Evolutionary conservation across 306 rosid genomes (phyloP).

Genomic region (Prinsepia uniflora): DNA sequence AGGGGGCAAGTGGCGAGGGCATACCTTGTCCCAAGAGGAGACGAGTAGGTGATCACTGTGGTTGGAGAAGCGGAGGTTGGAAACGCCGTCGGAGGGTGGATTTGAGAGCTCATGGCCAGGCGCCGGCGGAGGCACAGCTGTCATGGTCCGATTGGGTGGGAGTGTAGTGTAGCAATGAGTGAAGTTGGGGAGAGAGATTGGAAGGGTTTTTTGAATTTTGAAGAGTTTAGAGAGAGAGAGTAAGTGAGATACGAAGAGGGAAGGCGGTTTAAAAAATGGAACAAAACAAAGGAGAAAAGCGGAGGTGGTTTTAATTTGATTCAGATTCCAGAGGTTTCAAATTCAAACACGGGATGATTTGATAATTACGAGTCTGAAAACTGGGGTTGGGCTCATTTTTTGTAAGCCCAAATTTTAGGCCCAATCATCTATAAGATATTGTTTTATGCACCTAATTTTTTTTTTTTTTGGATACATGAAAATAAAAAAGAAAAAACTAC

Average conservation of each 20-base stretch:
- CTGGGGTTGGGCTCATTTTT: background rate
- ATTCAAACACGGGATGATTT: slow-evolving; percentile 2
- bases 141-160: slow-evolving; percentile 32
- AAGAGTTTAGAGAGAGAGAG: slow-evolving; percentile 1
- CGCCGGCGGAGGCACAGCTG: slow-evolving; percentile 46
- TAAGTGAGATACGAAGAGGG: slow-evolving; percentile 35
- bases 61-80: slow-evolving; percentile 88
- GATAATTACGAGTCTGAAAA: too few species aligned
- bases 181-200: slow-evolving; percentile 17
- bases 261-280: slow-evolving; percentile 33
- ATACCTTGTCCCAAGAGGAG: slow-evolving; percentile 96
- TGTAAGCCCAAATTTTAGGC: background rate
- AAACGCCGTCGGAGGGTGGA: slow-evolving; percentile 88
- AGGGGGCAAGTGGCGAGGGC: background rate
- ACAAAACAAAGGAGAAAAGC: background rate
- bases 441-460: background rate
- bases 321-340: background rate
- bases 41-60: slow-evolving; percentile 84
- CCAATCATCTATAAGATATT: background rate
- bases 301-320: background rate
- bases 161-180: slow-evolving; percentile 3
- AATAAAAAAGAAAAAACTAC: too few species aligned
- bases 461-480: too few species aligned
- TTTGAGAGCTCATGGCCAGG: slow-evolving; percentile 73
- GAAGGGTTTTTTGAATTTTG: background rate